Evolutionary conservation across 306 rosid species (phyloP).

Genomic region (Astragalus membranaceus): DNA sequence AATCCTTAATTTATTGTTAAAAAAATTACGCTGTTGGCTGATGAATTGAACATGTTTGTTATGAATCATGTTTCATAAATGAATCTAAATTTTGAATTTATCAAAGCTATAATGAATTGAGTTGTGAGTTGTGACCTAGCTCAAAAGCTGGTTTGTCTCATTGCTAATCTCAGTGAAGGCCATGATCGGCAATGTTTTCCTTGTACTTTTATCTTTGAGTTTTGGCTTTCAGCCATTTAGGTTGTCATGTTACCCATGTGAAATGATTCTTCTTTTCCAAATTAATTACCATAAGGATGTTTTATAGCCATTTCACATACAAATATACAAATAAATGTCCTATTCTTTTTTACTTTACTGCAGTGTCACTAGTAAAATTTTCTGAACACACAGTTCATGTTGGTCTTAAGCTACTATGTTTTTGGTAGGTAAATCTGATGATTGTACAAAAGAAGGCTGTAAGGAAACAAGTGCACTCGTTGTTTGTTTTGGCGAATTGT

Average conservation of each 20-base stretch:
- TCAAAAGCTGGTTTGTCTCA: not conserved
- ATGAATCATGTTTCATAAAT: not conserved
- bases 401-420: constrained; percentile 15
- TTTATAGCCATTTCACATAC: not conserved
- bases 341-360: not conserved
- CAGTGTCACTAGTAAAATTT: not conserved
- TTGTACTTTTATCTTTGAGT: not conserved
- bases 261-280: not conserved
- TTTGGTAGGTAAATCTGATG: constrained; percentile 32
- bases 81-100: not conserved
- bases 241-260: constrained; percentile 1
- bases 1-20: too few species aligned
- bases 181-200: not conserved
- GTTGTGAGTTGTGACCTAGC: not conserved
- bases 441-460: constrained; percentile 8
- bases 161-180: not conserved
- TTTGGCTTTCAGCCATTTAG: not conserved
- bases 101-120: not conserved
- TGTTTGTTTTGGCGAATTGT: constrained; percentile 78
- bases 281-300: too few species aligned
- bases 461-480: constrained; percentile 38
- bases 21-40: not conserved
- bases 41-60: not conserved
- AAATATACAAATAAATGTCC: not conserved
- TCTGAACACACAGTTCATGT: not conserved